phyloP scores from a whole-genome alignment of 1,139 yeast species.

The Candida sanyaensis region DNA sequence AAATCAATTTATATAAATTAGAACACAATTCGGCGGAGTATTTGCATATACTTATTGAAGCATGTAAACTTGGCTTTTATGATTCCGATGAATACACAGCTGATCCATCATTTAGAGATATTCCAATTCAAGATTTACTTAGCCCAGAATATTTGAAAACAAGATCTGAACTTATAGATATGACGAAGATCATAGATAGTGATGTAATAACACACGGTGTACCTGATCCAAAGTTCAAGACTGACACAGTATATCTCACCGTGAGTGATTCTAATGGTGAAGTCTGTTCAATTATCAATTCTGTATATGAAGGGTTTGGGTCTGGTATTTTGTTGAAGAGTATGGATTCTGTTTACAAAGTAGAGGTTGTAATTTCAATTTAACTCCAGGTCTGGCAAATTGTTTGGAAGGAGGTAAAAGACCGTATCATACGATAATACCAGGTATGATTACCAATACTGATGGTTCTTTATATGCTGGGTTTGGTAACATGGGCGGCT shows the following conservation, averaged over 20 bases:
- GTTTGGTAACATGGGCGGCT: conserved; percentile 88
- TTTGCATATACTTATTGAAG: conserved; percentile 67
- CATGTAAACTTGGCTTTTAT: conserved; percentile 71
- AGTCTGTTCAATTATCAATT: conserved; percentile 81
- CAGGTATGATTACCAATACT: conserved; percentile 61
- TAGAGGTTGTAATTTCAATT: conserved; percentile 75
- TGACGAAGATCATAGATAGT: conserved; percentile 41
- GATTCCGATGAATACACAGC: conserved; percentile 77
- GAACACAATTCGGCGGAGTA: conserved; percentile 73
- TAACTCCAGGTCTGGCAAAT: conserved; percentile 59
- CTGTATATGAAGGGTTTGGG: conserved; percentile 73
- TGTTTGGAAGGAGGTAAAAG: conserved; percentile 71
- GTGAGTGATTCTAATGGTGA: conserved; percentile 73
- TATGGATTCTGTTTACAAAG: conserved; percentile 75
- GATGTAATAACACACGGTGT: conserved; percentile 51
- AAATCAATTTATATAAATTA: conserved; percentile 44
- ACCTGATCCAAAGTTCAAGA: conserved; percentile 63
- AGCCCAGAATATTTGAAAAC: conserved; percentile 45
- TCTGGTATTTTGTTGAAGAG: conserved; percentile 69
- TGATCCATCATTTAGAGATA: conserved; percentile 52
- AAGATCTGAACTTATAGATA: conserved; percentile 50
- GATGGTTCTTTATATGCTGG: conserved; percentile 58
- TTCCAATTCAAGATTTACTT: conserved; percentile 38
- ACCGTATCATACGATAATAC: conserved; percentile 84
- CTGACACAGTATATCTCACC: conserved; percentile 78